Base-by-base conservation (phyloP, 1,284 basidiomycete species). In the Polyporus tsugae region DNA sequence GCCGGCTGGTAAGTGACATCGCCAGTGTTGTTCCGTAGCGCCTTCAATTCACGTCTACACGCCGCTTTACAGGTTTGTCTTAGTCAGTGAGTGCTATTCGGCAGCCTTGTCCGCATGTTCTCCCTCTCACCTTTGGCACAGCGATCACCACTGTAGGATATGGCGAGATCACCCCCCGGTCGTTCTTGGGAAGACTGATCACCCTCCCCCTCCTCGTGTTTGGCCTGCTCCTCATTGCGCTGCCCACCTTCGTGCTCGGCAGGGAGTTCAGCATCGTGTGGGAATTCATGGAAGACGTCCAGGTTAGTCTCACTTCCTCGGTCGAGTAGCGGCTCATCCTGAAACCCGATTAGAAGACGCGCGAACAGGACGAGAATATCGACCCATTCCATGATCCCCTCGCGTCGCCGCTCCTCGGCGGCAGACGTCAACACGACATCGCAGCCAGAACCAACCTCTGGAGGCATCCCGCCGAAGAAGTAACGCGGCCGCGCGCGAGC, bases 171-270 rank as follows among this genome's bases (percentile, higher is more conserved):
- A 94, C 92, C 0, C 94, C 94, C 0, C 87, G 92, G 19, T 93
- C 93, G 0, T 91, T 93, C 77, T 84, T 96, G 11, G 95, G 95
- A 2, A 89, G 94, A 7, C 82, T 96, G 44, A 83, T 96, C 71
- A 95, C 95, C 0, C 83, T 96, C 0, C 95, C 95, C 0, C 84
- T 97, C 25, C 88, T 97, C 58, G 86, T 94, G 29, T 96, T 95
- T 75, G 95, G 95, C 1, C 83, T 96, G 9, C 84, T 97, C 0
- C 85, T 96, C 53, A 95, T 96, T 75, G 95, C 95, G 0, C 84
- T 96, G 1, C 95, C 95, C 6, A 93, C 90, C 72, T 96, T 97
- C 74, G 95, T 97, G 0, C 87, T 96, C 7, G 95, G 95, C 0
- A 82, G 94, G 59, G 95, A 97, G 77, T 97, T 97, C 78, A 94